Percentiles rank a stretch among this genome's conserved stretches.
Conservation (phyloP, 768 basidiomycete genomes). For the Tephrocybe sp. region DNA sequence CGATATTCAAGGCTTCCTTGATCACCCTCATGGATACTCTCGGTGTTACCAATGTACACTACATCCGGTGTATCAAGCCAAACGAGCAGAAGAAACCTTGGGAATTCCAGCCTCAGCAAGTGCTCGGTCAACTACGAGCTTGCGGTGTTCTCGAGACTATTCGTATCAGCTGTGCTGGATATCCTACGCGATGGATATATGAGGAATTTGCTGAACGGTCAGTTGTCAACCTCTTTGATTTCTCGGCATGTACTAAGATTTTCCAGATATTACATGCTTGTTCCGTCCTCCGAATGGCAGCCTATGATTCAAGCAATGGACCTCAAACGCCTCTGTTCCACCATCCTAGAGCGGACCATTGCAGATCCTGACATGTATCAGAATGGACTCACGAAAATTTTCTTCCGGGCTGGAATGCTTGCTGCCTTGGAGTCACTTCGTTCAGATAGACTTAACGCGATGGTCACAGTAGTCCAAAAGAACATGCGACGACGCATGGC, state of each 20-base stretch:
- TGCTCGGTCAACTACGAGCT: slow-evolving; percentile 90
- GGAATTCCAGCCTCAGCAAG: slow-evolving; percentile 96
- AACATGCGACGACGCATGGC: slow-evolving; percentile 90
- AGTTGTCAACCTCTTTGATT: slow-evolving; percentile 22
- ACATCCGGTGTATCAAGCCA: slow-evolving; percentile 99
- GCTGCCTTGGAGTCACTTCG: slow-evolving; percentile 92
- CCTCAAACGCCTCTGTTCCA: slow-evolving; percentile 75
- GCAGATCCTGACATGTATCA: slow-evolving; percentile 97
- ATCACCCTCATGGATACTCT: slow-evolving; percentile 97
- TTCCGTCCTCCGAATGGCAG: slow-evolving; percentile 83
- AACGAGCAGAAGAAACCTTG: slow-evolving; percentile 96
- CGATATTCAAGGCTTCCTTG: slow-evolving; percentile 96
- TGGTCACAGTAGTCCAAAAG: slow-evolving; percentile 97
- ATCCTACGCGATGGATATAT: slow-evolving; percentile 97
- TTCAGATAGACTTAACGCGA: slow-evolving; percentile 80
- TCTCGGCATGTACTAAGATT: slow-evolving; percentile 16
- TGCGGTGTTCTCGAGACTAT: slow-evolving; percentile 99
- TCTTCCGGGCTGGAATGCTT: slow-evolving; percentile 99
- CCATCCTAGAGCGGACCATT: slow-evolving; percentile 84
- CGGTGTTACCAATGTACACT: slow-evolving; percentile 96
- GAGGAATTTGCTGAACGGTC: slow-evolving; percentile 98
- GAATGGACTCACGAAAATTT: slow-evolving; percentile 95
- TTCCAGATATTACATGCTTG: slow-evolving; percentile 93
- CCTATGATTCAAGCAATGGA: slow-evolving; percentile 83
- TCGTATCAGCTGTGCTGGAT: slow-evolving; percentile 97